Base-by-base conservation (phyloP, 306 rosid genomes). In the Gastrolobium bilobum region DNA sequence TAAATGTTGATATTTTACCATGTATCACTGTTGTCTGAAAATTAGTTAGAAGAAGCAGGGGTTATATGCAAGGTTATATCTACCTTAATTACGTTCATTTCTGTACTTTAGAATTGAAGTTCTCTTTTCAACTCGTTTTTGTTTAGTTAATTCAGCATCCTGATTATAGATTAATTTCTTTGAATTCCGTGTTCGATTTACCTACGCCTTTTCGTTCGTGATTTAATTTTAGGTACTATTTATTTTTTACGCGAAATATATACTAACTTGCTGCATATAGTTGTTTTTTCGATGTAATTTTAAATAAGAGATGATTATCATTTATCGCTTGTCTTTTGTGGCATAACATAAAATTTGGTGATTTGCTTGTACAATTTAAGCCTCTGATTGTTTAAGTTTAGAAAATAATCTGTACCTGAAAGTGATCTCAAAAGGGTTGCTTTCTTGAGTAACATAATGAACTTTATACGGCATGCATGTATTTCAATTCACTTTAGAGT, bases 401-500 rank as follows among this genome's bases (percentile, higher is more conserved):
- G 65, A 57, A 61, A 74, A 67, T 61, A 69, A 26, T 75, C 33
- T 46, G 68, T 65, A 39, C 30, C 37, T 78, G n/a, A n/a, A 14
- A 54, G 35, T 65, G 62, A 77, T 63, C 48, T 64, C 34, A 14
- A 39, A 75, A 13, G 73, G 73, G 42, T 59, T 39, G 66, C 37
- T 60, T 68, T 78, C 68, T 57, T 76, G 67, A 76, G 52, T 53
- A 52, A 29, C 53, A 20, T 61, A 43, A 51, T 38, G 68, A 76
- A 20, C 59, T 37, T 53, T 56, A 30, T 64, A 66, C 53, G 74
- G 83, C 44, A 10, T 83, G 74, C 88, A 94, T 97, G 87, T 94
- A 92, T 80, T 94, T 94, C 76, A 94, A 94, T 81, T 94, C 99
- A 7, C 90, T 94, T 79, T 97, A 94, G 91, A 94, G 97, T 76